Evolutionary conservation across 23 red algal species (phyloP), one percentile per base, ranked within the genome.

Genomic region (Gracilaria caudata): DNA sequence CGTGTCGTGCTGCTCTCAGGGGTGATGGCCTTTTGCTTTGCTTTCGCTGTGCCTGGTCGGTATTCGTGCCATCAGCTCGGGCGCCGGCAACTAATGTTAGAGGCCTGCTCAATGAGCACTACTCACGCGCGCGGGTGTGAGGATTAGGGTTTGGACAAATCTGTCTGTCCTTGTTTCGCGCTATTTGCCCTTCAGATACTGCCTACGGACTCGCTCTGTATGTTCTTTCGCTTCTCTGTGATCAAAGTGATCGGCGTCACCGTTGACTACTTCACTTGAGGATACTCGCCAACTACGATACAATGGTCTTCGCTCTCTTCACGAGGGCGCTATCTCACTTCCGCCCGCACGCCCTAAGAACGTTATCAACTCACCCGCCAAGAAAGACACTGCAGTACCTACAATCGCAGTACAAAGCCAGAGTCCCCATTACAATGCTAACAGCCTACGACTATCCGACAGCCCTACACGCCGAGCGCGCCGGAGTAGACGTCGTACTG

Each of bases 391-490:
- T 80, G 3, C 58, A 82, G 26, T 81, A 54, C 1, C 59, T 91
- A 1, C 87, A 45, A 38, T 51, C 76, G 11, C 61, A 47, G 33
- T 61, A 64, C 47, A 12, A 38, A 7, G 45, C 87, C 23, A 68
- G 39, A 54, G 58, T 51, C 14, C 90, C 84, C 32, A 95, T 99
- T 32, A 81, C 87, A 51, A 82, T 99, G 82, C 78, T 99, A 21
- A 99, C 97, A 13, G 97, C 97, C 20, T 95, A 95, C 83, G 90
- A 95, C 92, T 99, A 99, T 76, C 97, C 97, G 7, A 76, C 90
- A 20, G 97, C 82, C 36, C 71, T 99, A n/a, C 97, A 99, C 58
- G 97, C 90, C 59, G 97, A 99, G 28, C 85, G 91, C 39, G 93
- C 97, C 29, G 93, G 80, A 4, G 82, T 95, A 33, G 93, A 99